Percentiles rank a stretch among this genome's conserved stretches.
Conservation (phyloP, 805 yeast species). For the Saturnispora kantuleensis region DNA sequence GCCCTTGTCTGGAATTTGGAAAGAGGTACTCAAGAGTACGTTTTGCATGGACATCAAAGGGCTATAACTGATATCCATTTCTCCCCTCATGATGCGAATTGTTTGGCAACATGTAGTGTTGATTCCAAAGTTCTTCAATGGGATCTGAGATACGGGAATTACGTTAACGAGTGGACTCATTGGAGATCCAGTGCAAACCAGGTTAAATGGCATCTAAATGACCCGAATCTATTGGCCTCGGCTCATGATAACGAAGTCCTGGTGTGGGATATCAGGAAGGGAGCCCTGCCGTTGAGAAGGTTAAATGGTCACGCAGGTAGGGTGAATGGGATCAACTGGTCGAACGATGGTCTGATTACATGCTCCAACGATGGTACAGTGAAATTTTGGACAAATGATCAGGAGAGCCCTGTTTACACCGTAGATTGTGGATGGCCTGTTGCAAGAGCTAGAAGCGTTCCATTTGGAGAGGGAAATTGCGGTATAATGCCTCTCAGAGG, state of each 20-base stretch:
- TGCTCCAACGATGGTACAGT: conserved; percentile 83
- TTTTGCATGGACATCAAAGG: conserved; percentile 79
- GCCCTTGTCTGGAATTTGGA: conserved; percentile 91
- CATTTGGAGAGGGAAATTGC: conserved; percentile 76
- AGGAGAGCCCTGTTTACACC: conserved; percentile 36
- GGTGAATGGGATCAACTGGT: conserved; percentile 83
- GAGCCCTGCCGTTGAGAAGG: conserved; percentile 61
- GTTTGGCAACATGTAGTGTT: conserved; percentile 85
- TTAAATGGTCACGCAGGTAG: conserved; percentile 74
- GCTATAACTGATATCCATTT: conserved; percentile 96
- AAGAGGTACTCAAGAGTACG: conserved; percentile 52
- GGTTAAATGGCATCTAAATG: conserved; percentile 81
- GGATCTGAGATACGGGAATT: conserved; percentile 82
- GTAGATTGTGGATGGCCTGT: conserved; percentile 50
- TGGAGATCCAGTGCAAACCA: conserved; percentile 94
- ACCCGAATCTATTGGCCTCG: conserved; percentile 72
- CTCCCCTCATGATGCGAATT: conserved; percentile 78
- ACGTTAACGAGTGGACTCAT: conserved; percentile 75
- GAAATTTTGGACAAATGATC: conserved; percentile 66
- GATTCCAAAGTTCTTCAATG: conserved; percentile 82
- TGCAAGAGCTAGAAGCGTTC: conserved; percentile 78
- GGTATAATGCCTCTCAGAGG: conserved; percentile 88
- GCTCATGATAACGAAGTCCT: conserved; percentile 74
- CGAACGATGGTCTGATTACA: conserved; percentile 55
- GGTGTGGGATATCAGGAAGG: conserved; percentile 84